Evolutionary conservation across 352 stramenopile genomes (phyloP).

Genomic region (Phytophthora hybrid): DNA sequence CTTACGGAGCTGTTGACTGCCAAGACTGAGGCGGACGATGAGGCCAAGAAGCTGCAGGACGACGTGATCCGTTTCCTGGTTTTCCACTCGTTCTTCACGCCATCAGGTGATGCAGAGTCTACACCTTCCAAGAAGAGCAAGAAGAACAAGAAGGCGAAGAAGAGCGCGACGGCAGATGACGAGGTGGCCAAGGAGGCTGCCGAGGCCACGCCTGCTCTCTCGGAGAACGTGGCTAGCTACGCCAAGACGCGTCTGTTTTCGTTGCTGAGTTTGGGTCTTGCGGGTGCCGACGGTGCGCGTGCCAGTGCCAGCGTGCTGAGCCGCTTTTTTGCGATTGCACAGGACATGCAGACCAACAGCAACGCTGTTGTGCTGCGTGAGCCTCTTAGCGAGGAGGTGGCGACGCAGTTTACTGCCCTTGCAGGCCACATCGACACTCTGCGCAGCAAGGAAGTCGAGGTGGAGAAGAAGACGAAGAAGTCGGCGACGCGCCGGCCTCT

Average conservation of each 20-base stretch:
- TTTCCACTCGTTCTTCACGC: conserved; percentile 74
- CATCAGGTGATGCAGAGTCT: conserved; percentile 31
- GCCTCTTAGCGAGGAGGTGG: conserved; percentile 48
- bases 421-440: conserved; percentile 46
- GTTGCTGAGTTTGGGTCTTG: conserved; percentile 65
- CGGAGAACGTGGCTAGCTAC: conserved; percentile 50
- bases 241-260: conserved; percentile 75
- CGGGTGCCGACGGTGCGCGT: conserved; percentile 39
- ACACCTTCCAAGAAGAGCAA: conserved; percentile 62
- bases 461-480: conserved; percentile 39
- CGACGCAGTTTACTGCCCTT: conserved; percentile 27
- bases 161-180: conserved; percentile 30
- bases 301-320: conserved; percentile 52
- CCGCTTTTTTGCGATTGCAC: conserved; percentile 52
- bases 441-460: conserved; percentile 42
- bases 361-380: conserved; percentile 43
- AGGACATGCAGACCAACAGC: conserved; percentile 46
- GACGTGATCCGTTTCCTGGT: conserved; percentile 71
- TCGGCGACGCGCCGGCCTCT: conserved; percentile 45
- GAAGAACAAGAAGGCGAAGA: conserved; percentile 52
- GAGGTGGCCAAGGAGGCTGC: conserved; percentile 34
- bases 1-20: conserved; percentile 50
- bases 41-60: conserved; percentile 41
- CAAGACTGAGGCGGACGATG: conserved; percentile 26
- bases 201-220: conserved; percentile 54